phyloP scores from a whole-genome alignment of 257 asterid genomes.

The Catharanthus roseus region DNA sequence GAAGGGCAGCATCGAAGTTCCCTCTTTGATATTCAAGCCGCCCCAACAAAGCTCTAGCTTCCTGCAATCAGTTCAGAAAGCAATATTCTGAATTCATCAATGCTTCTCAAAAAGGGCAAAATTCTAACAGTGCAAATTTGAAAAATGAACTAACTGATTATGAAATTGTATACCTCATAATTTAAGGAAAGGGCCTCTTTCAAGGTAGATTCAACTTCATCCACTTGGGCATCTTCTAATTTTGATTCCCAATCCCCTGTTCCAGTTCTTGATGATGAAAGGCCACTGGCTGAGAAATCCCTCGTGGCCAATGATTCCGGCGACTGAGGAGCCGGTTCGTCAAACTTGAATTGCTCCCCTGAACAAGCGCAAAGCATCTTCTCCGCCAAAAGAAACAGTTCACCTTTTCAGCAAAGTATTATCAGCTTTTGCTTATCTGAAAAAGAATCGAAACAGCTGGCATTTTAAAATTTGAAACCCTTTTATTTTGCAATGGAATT shows the following conservation, averaged over 20 bases:
- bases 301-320: constrained; percentile 93
- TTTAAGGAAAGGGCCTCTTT: constrained; percentile 88
- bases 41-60: constrained; percentile 92
- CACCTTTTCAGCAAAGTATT: constrained; percentile 16
- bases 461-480: not conserved
- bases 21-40: constrained; percentile 93
- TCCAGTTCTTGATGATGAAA: constrained; percentile 75
- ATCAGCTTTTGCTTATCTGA: constrained; percentile 10
- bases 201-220: constrained; percentile 91
- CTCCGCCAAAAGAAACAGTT: constrained; percentile 18
- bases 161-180: constrained; percentile 52
- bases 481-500: not conserved
- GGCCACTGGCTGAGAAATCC: constrained; percentile 86
- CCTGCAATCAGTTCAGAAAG: constrained; percentile 40
- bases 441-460: constrained; percentile 1
- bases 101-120: not conserved
- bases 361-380: constrained; percentile 92
- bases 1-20: constrained; percentile 90
- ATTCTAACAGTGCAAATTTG: not conserved
- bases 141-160: not conserved
- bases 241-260: constrained; percentile 71
- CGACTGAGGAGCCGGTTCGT: constrained; percentile 67
- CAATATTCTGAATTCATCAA: not conserved
- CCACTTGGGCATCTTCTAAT: constrained; percentile 89
- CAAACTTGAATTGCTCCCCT: constrained; percentile 82